phyloP scores from a whole-genome alignment of 2,329 filamentous ascomycete species.

The Fusarium illudens region DNA sequence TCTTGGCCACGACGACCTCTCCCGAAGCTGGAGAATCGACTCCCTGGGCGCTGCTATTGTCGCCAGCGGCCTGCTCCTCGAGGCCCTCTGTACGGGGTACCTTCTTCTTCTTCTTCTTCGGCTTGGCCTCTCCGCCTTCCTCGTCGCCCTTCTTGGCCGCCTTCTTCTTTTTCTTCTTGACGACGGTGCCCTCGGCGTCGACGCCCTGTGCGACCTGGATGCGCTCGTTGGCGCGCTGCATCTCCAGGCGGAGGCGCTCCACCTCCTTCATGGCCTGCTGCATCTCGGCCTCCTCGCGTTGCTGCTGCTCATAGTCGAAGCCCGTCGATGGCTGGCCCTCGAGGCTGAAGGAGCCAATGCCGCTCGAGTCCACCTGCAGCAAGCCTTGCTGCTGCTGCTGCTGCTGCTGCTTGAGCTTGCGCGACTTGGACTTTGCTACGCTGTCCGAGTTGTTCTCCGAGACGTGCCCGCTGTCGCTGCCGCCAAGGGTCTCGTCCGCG shows the following conservation, averaged over 20 bases:
- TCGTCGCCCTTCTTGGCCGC: conserved; percentile 55
- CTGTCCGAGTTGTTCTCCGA: conserved; percentile 62
- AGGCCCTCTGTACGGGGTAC: conserved; percentile 20
- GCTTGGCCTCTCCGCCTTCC: conserved; percentile 31
- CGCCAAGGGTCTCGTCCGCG: conserved; percentile 75
- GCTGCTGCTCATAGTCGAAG: conserved; percentile 70
- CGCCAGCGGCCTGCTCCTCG: conserved; percentile 24
- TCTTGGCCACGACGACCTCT: conserved; percentile 53
- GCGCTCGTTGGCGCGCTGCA: conserved; percentile 83
- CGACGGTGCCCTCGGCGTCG: conserved; percentile 69
- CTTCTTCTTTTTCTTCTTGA: conserved; percentile 69
- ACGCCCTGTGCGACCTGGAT: conserved; percentile 76
- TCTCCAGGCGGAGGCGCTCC: conserved; percentile 84
- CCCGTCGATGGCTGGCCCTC: conserved; percentile 53
- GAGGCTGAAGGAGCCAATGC: conserved; percentile 76
- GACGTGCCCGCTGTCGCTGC: conserved; percentile 62
- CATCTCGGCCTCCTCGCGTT: conserved; percentile 88
- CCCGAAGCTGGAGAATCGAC: conserved; percentile 31
- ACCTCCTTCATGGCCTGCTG: conserved; percentile 87
- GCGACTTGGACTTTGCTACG: conserved; percentile 57
- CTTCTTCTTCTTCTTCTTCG: conserved; percentile 49
- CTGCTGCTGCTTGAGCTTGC: conserved; percentile 60
- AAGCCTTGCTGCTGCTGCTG: conserved; percentile 64
- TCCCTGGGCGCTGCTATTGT: conserved; percentile 29
- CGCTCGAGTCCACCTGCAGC: conserved; percentile 87